Base-by-base conservation (phyloP, 2,329 filamentous ascomycete genomes). In the Fusarium sterilihyphosum region DNA sequence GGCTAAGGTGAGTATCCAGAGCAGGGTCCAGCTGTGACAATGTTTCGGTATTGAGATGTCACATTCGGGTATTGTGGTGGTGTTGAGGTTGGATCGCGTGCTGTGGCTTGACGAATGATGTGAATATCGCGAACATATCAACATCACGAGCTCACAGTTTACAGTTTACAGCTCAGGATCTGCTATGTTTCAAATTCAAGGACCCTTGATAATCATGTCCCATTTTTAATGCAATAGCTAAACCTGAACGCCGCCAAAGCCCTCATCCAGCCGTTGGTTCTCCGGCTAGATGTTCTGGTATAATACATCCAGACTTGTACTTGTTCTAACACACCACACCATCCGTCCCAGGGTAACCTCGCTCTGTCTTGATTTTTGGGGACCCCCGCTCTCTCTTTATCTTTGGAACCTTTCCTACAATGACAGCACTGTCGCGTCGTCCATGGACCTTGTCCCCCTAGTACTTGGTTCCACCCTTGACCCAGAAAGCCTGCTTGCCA, bases 401-500 rank as follows among this genome's bases (percentile, higher is more conserved):
- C 33, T 14, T 31, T 44, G 49, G 29, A 56, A 58, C 64, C 49
- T 35, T 46, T 56, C 46, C 37, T 41, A 44, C 18, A 53, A 24
- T 38, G 26, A 53, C 46, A 57, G 31, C 22, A 59, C 60, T 43
- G 35, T 46, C 41, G 40, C 18, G 49, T 52, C 33, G 49, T 37
- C 37, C 38, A 50, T 50, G 22, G 56, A 44, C n/a, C 35, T 37
- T 33, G 11, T 58, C 26, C 40, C 29, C 24, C 59, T 61, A 75
- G 66, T 75, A 75, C 49, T 75, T 75, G 56, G 80, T 80, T 71
- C 83, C 82, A 52, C 83, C 81, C 77, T 83, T 84, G 73, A 82
- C 83, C 83, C 86, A 86, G 79, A 87, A 86, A 70, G 84, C 84
- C 84, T 91, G 88, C 84, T 88, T 90, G 75, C 84, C 83, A 78